Base-by-base conservation (phyloP, 2,329 filamentous ascomycete genomes). In the Fusarium sp. region DNA sequence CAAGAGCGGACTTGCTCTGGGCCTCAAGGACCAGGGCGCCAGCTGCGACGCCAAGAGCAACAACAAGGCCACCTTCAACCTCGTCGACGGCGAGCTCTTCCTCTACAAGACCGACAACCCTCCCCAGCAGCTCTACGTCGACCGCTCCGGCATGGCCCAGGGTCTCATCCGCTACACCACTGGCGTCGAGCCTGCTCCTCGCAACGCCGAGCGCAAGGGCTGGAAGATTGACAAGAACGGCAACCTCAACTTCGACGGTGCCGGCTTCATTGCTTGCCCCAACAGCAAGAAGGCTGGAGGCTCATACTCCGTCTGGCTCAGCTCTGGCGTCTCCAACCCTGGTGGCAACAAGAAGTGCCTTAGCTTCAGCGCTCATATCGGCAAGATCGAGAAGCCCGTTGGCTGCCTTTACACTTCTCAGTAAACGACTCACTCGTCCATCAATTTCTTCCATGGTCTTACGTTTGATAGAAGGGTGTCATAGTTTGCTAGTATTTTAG, bases 101-200 rank as follows among this genome's bases (percentile, higher is more conserved):
- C 78, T 88, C 29, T 85, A 78, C 33, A 62, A 68, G 23, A 44
- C 19, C 19, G 19, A 73, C 19, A 75, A 17, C 62, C 31, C 72
- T n/a, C 6, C 73, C 3, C 85, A 87, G 75, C 73, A 80, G 65
- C 56, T 83, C 46, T 87, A 69, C 60, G 80, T 80, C 36, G 84
- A 88, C 71, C 80, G 81, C 39, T 84, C 82, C 41, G 84, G 83
- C 67, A 85, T 86, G 83, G 80, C 82, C 63, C 81, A 83, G 63
- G 85, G 85, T 46, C 72, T 76, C 17, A 67, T 86, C 37, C 78
- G 79, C 38, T 88, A 84, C 19, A 19, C 19, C 75, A 78, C 78
- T 31, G 82, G 79, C 37, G 57, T 78, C 65, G 33, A 65, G 79
- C 64, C 47, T 7, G 53, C 73, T 0, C 76, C 78, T 27, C 65